Percentiles rank a stretch among this genome's conserved stretches.
phyloP scores from a whole-genome alignment of 108 stramenopile genomes.

The Parietichytrium sp. region DNA sequence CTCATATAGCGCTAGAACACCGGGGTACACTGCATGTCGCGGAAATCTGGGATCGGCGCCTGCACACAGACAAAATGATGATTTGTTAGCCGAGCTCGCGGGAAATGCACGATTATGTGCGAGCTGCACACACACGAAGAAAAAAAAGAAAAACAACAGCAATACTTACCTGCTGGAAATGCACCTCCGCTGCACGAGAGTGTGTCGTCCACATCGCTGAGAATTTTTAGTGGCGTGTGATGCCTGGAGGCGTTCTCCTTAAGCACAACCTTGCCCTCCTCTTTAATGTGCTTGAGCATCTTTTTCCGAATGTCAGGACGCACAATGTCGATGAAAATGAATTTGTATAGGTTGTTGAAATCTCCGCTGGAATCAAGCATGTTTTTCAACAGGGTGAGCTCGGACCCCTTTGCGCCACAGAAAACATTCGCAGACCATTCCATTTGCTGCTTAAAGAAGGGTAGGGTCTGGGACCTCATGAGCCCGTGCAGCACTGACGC shows the following conservation, averaged over 20 bases:
- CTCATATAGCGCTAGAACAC: constrained; percentile 60
- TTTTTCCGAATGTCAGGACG: constrained; percentile 38
- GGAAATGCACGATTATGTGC: too few species aligned
- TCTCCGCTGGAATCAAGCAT: constrained; percentile 62
- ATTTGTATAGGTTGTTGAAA: constrained; percentile 61
- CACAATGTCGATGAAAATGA: constrained; percentile 58
- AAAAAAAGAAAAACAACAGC: too few species aligned
- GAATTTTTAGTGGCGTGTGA: constrained; percentile 56
- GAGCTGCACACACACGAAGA: too few species aligned
- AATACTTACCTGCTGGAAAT: constrained; percentile 60
- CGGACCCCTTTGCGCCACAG: constrained; percentile 48
- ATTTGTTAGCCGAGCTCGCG: too few species aligned
- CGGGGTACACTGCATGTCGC: constrained; percentile 55
- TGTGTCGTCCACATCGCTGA: constrained; percentile 69
- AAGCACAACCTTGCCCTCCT: constrained; percentile 48
- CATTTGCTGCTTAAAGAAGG: constrained; percentile 36
- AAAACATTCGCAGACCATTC: constrained; percentile 51
- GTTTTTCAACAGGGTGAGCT: constrained; percentile 60
- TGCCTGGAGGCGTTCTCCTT: background rate
- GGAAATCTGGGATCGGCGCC: constrained; percentile 39
- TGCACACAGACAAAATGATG: too few species aligned
- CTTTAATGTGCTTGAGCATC: constrained; percentile 60
- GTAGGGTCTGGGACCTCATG: constrained; percentile 46
- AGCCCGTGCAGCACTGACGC: constrained; percentile 61
- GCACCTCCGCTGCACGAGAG: constrained; percentile 49